Evolutionary conservation across 2,329 filamentous ascomycete genomes (phyloP).

Genomic region (Venturia pyrina): DNA sequence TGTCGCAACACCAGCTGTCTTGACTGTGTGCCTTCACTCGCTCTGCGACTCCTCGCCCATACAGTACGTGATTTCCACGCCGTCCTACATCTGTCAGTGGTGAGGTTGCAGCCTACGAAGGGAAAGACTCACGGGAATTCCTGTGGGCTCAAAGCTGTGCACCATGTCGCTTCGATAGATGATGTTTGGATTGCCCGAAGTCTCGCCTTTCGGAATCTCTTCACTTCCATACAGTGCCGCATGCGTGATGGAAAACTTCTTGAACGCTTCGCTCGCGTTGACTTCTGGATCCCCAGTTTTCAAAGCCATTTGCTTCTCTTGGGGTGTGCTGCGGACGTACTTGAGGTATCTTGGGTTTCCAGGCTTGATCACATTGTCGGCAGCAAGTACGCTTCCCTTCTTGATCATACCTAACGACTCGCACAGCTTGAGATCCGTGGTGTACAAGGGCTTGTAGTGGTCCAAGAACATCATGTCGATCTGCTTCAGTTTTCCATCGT

Average conservation of each 20-base stretch:
- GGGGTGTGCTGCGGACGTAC: constrained; percentile 57
- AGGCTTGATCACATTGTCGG: constrained; percentile 63
- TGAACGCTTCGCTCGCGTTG: not conserved
- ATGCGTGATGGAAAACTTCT: constrained; percentile 17
- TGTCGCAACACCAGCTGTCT: not conserved
- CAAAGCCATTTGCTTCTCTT: constrained; percentile 46
- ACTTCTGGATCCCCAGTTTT: constrained; percentile 13
- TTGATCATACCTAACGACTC: constrained; percentile 58
- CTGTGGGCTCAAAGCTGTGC: constrained; percentile 59
- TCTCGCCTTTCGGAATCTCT: constrained; percentile 19
- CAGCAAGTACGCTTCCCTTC: constrained; percentile 52
- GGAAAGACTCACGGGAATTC: constrained; percentile 38
- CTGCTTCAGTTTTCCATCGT: constrained; percentile 32
- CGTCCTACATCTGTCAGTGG: constrained; percentile 39
- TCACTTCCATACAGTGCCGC: constrained; percentile 17
- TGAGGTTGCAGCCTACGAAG: too few species aligned
- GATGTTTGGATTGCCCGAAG: constrained; percentile 51
- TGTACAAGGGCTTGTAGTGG: constrained; percentile 70
- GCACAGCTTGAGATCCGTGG: constrained; percentile 63
- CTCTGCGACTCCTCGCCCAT: constrained; percentile 26
- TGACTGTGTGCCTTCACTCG: not conserved
- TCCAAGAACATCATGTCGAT: constrained; percentile 72
- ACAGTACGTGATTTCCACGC: constrained; percentile 56
- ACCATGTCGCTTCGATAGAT: constrained; percentile 55
- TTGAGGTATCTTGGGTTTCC: constrained; percentile 61